phyloP scores from a whole-genome alignment of 805 yeast species.

The Zygoascus ofunaensis region DNA sequence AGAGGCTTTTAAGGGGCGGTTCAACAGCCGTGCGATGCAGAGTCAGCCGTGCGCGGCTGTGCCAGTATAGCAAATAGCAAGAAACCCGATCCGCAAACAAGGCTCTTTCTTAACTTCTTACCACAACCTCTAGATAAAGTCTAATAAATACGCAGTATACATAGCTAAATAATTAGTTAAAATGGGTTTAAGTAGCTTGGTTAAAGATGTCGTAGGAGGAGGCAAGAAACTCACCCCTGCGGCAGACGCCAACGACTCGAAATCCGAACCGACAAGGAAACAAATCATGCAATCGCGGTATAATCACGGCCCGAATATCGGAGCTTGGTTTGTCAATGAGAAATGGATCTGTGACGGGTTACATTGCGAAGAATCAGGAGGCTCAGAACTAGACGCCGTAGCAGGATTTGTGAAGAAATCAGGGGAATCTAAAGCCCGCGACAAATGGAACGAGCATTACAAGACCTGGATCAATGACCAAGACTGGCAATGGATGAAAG shows the following conservation, averaged over 20 bases:
- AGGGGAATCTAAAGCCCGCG: conserved; percentile 47
- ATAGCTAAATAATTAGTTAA: no score
- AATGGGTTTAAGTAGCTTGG: conserved; percentile 22
- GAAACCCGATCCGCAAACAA: no score
- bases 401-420: conserved; percentile 36
- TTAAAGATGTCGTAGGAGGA: conserved; percentile 11
- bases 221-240: conserved; percentile 15
- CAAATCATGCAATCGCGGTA: conserved; percentile 28
- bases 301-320: conserved; percentile 81
- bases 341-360: conserved; percentile 44
- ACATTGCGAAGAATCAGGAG: conserved; percentile 48
- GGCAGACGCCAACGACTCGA: conserved; percentile 5
- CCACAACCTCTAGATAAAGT: no score
- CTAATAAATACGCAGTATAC: no score
- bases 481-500: conserved; percentile 73
- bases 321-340: conserved; percentile 71
- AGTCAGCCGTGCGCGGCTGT: no score
- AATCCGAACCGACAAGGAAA: conserved; percentile 20
- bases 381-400: conserved; percentile 69
- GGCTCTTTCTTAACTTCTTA: no score
- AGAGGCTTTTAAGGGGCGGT: no score
- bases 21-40: no score
- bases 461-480: conserved; percentile 45
- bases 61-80: no score
- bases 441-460: conserved; percentile 57